Percentiles rank a stretch among this genome's conserved stretches.
phyloP scores from a whole-genome alignment of 2,329 filamentous ascomycete genomes.

The Colletotrichum coccodes region DNA sequence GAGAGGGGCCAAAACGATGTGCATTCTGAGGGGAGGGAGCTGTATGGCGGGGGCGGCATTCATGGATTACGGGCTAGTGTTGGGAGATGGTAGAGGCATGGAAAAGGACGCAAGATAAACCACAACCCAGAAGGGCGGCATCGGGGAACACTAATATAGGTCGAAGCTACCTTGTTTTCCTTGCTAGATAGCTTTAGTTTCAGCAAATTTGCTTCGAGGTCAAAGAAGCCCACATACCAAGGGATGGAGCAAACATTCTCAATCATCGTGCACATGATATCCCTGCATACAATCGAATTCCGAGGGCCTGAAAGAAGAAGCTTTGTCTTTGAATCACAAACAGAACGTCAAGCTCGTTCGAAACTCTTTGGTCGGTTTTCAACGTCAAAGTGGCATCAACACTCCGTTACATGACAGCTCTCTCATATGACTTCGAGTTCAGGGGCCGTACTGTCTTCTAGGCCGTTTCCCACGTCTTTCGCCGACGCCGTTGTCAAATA shows the following conservation, averaged over 20 bases:
- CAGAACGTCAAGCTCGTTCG: neutral
- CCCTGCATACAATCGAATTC: neutral
- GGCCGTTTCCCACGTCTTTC: no score
- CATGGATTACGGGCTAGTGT: neutral
- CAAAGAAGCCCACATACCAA: no score
- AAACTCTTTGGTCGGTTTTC: neutral
- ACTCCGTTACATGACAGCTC: neutral
- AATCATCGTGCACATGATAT: no score
- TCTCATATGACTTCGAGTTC: no score
- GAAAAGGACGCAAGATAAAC: neutral
- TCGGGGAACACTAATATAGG: neutral
- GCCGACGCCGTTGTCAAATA: no score
- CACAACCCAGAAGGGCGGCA: neutral
- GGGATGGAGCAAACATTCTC: neutral
- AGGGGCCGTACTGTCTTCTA: no score
- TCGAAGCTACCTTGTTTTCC: no score
- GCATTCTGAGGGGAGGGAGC: neutral
- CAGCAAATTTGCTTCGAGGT: neutral
- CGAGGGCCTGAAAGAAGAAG: neutral
- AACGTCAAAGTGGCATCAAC: no score
- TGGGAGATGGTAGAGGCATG: neutral
- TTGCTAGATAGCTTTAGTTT: neutral
- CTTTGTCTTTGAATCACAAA: neutral
- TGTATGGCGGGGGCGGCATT: neutral
- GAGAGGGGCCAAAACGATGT: neutral